Evolutionary conservation across 2,329 filamentous ascomycete species (phyloP), one percentile per base, ranked within the genome.

Genomic region (Pestalotiopsis sp.): DNA sequence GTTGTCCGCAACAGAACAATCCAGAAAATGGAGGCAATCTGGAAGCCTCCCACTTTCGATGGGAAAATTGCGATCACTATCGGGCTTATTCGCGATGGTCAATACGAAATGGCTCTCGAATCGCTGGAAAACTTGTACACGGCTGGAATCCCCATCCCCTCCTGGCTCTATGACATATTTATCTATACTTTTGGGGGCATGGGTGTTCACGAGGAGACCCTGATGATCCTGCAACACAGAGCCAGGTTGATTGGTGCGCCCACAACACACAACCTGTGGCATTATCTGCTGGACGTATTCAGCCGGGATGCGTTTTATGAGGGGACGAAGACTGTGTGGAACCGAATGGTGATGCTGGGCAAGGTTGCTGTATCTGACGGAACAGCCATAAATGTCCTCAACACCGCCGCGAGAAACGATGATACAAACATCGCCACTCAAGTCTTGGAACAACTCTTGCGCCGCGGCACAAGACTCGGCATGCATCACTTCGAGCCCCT

Each of bases 91-190:
- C 87, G 94, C 22, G 94, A 98, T 73, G 88, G 89, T 0, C 91
- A 97, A 73, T 90, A 93, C 70, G 96, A 98, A 80, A 82, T 94
- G 70, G 94, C 94, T 1, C 82, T 97, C 68, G 84, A 87, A 64
- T 88, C 88, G 71, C 79, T 97, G 56, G 90, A 93, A 48, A 80
- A 86, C 24, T 88, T 97, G 85, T 81, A 88, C 56, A 80, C 83
- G 64, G 83, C 87, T 62, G 82, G 84, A 2, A 81, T 87, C 1
- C 74, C 73, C 2, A 80, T 94, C 3, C 85, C 91, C 38, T 75
- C 83, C 0, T 98, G 94, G 94, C 83, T 97, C 7, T 91, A 91
- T 74, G 92, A 94, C 73, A 86, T 95, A 68, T 89, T 94, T 65
- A 85, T 94, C 66, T 92, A 92, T 75, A 87, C 88, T 22, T 86